phyloP scores from a whole-genome alignment of 768 basidiomycete genomes.

The Pisolithus marmoratus region DNA sequence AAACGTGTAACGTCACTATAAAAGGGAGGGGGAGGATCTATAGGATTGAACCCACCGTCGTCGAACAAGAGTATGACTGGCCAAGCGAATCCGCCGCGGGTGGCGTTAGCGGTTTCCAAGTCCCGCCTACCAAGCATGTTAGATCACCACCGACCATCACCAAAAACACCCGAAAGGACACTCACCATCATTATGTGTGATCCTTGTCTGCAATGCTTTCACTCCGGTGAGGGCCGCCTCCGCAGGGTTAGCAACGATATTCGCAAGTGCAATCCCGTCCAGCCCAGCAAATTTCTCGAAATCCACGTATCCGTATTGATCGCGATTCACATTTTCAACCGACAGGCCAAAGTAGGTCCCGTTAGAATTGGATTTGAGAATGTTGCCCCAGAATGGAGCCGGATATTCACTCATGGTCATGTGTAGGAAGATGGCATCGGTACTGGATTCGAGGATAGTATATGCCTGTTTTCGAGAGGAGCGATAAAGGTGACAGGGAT shows the following conservation, averaged over 20 bases:
- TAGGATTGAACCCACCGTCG: conserved; percentile 42
- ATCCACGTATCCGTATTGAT: conserved; percentile 82
- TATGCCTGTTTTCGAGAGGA: conserved; percentile 55
- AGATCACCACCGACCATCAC: conserved; percentile 1
- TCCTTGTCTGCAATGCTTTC: conserved; percentile 78
- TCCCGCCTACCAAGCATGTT: conserved; percentile 49
- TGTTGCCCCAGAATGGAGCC: conserved; percentile 79
- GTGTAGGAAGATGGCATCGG: conserved; percentile 89
- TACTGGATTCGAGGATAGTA: conserved; percentile 91
- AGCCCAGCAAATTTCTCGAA: conserved; percentile 97
- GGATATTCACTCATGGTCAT: conserved; percentile 84
- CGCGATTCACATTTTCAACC: conserved; percentile 85
- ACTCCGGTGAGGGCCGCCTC: conserved; percentile 64
- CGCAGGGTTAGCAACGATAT: conserved; percentile 77
- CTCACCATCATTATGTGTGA: conserved; percentile 95
- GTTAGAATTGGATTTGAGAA: conserved; percentile 96
- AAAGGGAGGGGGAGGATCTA: not conserved
- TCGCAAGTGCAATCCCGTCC: conserved; percentile 93
- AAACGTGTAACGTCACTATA: conserved; percentile 2
- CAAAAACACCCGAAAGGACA: not conserved
- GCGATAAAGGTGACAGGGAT: not conserved
- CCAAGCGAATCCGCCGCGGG: conserved; percentile 75
- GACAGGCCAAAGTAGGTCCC: conserved; percentile 95
- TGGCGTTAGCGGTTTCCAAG: conserved; percentile 79
- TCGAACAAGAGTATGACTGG: conserved; percentile 60